A percentile compares a stretch with the other conserved stretches of the same genome.
These are phyloP conservation scores for Citrullus colocynthis DNA, from an alignment of 306 rosid genomes.

Conservation along the genomic window DNA sequence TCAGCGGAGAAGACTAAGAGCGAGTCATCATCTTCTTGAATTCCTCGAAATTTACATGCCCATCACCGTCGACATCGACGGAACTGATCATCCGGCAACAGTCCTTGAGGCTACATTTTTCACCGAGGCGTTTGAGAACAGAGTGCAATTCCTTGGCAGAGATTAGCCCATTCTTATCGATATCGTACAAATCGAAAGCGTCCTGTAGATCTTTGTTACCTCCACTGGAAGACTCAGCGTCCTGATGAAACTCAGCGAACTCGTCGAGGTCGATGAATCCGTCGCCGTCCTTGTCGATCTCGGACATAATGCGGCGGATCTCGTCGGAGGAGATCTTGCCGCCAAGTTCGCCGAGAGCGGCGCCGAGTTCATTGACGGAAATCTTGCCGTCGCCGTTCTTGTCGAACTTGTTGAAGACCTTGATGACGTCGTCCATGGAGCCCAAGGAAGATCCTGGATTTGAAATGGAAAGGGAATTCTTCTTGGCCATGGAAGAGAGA, in stretches of 20 bases:
- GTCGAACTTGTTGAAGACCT: slow-evolving; percentile 77
- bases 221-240: slow-evolving; percentile 1
- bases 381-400: slow-evolving; percentile 85
- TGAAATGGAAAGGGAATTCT: background rate
- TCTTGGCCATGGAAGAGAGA: background rate
- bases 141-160: slow-evolving; percentile 58
- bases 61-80: slow-evolving; percentile 86
- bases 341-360: slow-evolving; percentile 43
- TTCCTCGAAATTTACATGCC: slow-evolving; percentile 75
- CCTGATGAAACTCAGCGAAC: slow-evolving; percentile 50
- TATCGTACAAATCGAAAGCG: slow-evolving; percentile 73
- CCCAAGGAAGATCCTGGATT: background rate
- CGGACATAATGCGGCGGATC: slow-evolving; percentile 54
- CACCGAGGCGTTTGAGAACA: slow-evolving; percentile 60
- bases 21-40: slow-evolving; percentile 93
- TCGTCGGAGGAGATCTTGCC: slow-evolving; percentile 45
- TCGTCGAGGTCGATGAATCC: slow-evolving; percentile 69
- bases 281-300: slow-evolving; percentile 71
- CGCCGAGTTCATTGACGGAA: slow-evolving; percentile 50
- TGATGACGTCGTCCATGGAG: slow-evolving; percentile 48
- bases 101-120: slow-evolving; percentile 58
- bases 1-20: background rate
- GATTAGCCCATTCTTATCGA: slow-evolving; percentile 82
- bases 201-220: slow-evolving; percentile 55
- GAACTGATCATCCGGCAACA: slow-evolving; percentile 66